Base-by-base conservation (phyloP, 2,329 filamentous ascomycete species). In the Teratosphaeria pseudoeucalypti region DNA sequence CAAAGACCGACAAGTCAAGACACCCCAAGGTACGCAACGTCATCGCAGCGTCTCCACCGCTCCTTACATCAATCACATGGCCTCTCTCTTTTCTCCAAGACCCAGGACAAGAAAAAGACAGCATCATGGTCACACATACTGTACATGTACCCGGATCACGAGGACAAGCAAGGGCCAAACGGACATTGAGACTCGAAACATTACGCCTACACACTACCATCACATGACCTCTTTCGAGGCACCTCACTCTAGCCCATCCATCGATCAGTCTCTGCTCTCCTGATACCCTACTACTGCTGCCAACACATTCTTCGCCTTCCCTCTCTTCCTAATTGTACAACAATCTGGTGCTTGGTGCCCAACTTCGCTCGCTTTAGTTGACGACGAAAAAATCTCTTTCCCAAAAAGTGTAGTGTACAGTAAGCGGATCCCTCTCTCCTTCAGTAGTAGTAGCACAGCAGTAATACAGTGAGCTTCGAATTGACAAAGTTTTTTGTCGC, bases 381-480 rank as follows among this genome's bases (percentile, higher is more conserved):
- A 49, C 43, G 37, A 39, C 37, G 37, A 39, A 43, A 39, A 43
- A n/a, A 49, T 3, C 32, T 26, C 53, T 6, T 19, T 54, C 53
- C 53, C 53, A 6, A 32, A 54, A 54, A 54, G 16, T 32, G 4
- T 49, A 54, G 19, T 54, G 53, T 54, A 54, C 53, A 54, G 53
- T 32, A n/a, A 54, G 34, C 27, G 19, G 27, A 11, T 54, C 14
- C 19, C 23, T 32, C 23, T 23, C 6, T 19, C 29, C 29, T 32
- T 32, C 29, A 32, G 7, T 32, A 32, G 19, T 23, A 49, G 43
- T 49, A 49, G 43, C 43, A 49, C 16, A 37, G 53, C 53, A 32
- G 53, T 54, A 54, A n/a, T 54, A 54, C 53, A 54, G 53, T 16
- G 53, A 54, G 26, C 27, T 37, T 54, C 16, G 53, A 54, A 54